Conservation (phyloP, 2,329 filamentous ascomycete genomes). For the Stachybotrys chlorohalonatus region DNA sequence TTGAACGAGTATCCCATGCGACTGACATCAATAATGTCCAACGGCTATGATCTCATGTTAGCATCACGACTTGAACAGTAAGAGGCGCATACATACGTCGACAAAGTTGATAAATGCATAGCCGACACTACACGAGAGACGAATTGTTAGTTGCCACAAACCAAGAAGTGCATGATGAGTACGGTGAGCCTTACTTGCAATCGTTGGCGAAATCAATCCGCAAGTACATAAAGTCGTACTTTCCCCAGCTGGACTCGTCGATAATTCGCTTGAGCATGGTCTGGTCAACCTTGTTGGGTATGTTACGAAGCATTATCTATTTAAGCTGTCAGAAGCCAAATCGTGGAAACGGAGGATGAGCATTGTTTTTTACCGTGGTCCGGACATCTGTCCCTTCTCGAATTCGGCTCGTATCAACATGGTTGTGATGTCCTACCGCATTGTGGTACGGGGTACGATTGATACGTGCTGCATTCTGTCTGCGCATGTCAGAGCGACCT, state of each 20-base stretch:
- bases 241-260: slow-evolving; percentile 68
- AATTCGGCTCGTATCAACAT: slow-evolving; percentile 53
- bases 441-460: slow-evolving; percentile 37
- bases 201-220: slow-evolving; percentile 81
- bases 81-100: slow-evolving; percentile 44
- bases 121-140: slow-evolving; percentile 58
- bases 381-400: slow-evolving; percentile 61
- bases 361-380: slow-evolving; percentile 51
- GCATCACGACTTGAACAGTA: slow-evolving; percentile 22
- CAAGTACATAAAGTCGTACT: slow-evolving; percentile 92
- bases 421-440: slow-evolving; percentile 46
- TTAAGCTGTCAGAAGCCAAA: slow-evolving; percentile 4
- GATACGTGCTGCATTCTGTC: slow-evolving; percentile 39
- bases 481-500: slow-evolving; percentile 29
- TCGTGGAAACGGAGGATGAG: background rate
- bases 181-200: slow-evolving; percentile 57
- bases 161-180: background rate
- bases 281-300: slow-evolving; percentile 82
- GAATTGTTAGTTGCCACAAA: slow-evolving; percentile 12
- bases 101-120: slow-evolving; percentile 97
- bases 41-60: slow-evolving; percentile 37
- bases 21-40: slow-evolving; percentile 63
- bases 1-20: background rate
- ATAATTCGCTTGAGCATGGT: slow-evolving; percentile 69
- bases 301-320: slow-evolving; percentile 89